phyloP scores from a whole-genome alignment of 371 early-diverging fungal species.

The Blastocladiella emersonii region DNA sequence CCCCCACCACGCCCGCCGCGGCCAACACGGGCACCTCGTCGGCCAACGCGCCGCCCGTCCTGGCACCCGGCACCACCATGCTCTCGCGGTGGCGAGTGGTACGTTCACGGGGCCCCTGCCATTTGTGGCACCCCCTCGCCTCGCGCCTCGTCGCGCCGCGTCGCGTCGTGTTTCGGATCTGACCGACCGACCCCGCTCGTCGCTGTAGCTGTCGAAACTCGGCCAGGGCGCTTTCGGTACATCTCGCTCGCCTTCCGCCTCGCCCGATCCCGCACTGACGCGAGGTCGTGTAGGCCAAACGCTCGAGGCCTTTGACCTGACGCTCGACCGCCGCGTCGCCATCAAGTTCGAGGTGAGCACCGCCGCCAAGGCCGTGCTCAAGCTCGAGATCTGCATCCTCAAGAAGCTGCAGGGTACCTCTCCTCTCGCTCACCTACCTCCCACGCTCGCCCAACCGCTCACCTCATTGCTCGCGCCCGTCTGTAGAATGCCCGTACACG shows the following conservation, averaged over 20 bases:
- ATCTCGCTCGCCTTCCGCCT: no score
- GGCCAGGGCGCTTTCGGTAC: constrained; percentile 57
- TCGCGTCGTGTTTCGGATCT: no score
- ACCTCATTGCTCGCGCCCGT: no score
- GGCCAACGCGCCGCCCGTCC: neutral
- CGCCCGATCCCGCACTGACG: no score
- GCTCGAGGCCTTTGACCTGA: constrained; percentile 28
- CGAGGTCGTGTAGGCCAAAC: no score
- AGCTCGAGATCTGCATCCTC: constrained; percentile 40
- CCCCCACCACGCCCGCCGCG: no score
- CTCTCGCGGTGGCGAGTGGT: neutral
- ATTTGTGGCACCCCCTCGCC: neutral
- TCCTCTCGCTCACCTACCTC: neutral
- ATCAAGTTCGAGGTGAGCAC: constrained; percentile 44
- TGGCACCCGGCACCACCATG: neutral
- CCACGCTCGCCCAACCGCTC: no score
- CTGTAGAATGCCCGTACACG: constrained; percentile 8
- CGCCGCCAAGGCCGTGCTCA: constrained; percentile 30
- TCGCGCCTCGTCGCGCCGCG: no score
- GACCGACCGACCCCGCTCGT: no score
- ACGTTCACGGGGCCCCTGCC: neutral
- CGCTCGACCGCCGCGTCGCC: constrained; percentile 30
- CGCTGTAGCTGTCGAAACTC: constrained; percentile 25
- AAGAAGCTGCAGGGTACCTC: constrained; percentile 22
- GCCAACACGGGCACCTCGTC: no score